phyloP scores from a whole-genome alignment of 805 yeast genomes.

The Blastobotrys terrestris region DNA sequence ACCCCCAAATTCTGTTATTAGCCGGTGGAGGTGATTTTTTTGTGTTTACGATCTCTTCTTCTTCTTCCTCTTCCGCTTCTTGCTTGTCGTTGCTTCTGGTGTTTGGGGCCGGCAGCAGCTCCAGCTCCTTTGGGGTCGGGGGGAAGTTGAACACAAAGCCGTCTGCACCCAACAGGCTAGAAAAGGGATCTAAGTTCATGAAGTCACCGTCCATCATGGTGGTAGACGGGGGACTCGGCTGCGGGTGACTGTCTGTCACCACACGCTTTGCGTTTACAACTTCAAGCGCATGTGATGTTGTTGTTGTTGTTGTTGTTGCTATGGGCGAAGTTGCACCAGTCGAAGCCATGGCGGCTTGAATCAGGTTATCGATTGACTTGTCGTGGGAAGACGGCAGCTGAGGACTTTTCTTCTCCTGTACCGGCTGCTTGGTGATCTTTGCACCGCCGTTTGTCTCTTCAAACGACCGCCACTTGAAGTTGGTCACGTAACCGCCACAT shows the following conservation, averaged over 20 bases:
- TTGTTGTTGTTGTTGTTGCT: neutral
- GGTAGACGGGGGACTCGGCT: neutral
- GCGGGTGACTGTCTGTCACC: neutral
- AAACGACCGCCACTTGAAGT: constrained; percentile 60
- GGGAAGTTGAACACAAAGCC: neutral
- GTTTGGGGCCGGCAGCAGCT: neutral
- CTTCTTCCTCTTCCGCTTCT: neutral
- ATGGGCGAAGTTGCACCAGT: neutral
- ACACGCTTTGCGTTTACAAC: neutral
- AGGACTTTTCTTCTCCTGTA: neutral
- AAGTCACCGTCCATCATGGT: neutral
- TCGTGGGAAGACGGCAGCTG: neutral
- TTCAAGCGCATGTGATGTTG: neutral
- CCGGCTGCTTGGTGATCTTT: neutral
- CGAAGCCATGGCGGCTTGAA: constrained; percentile 1
- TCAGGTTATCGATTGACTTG: neutral
- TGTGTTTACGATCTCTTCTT: neutral
- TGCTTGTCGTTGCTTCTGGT: neutral
- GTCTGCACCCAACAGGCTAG: neutral
- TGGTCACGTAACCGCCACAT: constrained; percentile 63
- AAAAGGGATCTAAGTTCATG: neutral
- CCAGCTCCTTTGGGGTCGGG: neutral
- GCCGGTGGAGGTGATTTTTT: neutral
- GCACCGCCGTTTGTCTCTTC: constrained; percentile 27
- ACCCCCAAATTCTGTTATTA: neutral